A percentile compares a stretch with the other conserved stretches of the same genome.
phyloP scores from a whole-genome alignment of 1,139 yeast species.

The Arxiozyma slooffiae region DNA sequence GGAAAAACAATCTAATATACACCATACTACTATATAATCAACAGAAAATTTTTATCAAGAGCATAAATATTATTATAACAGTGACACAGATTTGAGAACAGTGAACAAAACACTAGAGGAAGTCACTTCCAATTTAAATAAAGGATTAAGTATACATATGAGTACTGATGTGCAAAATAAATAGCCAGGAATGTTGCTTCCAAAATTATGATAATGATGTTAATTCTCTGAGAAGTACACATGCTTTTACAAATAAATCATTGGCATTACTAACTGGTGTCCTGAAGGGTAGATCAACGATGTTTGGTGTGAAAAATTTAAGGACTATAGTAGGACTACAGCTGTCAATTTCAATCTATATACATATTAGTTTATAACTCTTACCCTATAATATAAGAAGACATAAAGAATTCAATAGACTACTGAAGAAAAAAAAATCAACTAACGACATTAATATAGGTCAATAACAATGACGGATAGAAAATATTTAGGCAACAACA shows the following conservation, averaged over 20 bases:
- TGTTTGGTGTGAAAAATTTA: slow-evolving; percentile 56
- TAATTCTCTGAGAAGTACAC: slow-evolving; percentile 51
- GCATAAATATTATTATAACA: slow-evolving; percentile 11
- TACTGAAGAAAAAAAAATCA: too few relatives aligned
- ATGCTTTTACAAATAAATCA: slow-evolving; percentile 53
- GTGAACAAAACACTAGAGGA: slow-evolving; percentile 15
- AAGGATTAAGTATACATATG: slow-evolving; percentile 8
- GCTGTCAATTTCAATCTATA: neutral
- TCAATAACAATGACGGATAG: too few relatives aligned
- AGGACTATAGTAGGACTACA: slow-evolving; percentile 22
- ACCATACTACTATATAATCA: slow-evolving; percentile 25
- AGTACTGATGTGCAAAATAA: slow-evolving; percentile 39
- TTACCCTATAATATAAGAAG: neutral
- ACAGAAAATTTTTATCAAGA: slow-evolving; percentile 17
- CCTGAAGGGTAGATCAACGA: slow-evolving; percentile 54
- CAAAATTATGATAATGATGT: slow-evolving; percentile 53
- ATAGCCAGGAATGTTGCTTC: slow-evolving; percentile 49
- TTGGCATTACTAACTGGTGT: slow-evolving; percentile 54
- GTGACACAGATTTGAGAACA: slow-evolving; percentile 14
- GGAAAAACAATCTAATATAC: slow-evolving; percentile 18
- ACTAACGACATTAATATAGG: too few relatives aligned
- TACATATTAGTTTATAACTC: neutral
- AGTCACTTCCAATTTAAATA: slow-evolving; percentile 10
- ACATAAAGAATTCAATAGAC: neutral
- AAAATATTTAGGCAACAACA: neutral